A percentile compares a stretch with the other conserved stretches of the same genome.
These are phyloP conservation scores for Crithidia brevicula DNA, from an alignment of 208 protist genomes.

Conservation along the genomic window DNA sequence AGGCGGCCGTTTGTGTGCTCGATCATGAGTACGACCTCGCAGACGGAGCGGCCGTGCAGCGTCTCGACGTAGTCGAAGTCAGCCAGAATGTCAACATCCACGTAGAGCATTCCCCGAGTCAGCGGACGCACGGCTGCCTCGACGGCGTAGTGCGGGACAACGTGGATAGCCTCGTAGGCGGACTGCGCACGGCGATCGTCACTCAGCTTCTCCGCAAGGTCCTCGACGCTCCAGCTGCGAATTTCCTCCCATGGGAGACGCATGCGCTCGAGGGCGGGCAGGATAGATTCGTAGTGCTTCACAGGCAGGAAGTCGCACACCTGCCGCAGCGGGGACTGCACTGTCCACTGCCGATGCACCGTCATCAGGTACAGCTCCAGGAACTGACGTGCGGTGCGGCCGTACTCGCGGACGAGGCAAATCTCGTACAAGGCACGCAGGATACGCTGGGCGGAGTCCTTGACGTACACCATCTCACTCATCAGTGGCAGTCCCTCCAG, in stretches of 20 bases:
- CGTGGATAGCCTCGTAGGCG: constrained; percentile 92
- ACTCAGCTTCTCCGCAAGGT: constrained; percentile 95
- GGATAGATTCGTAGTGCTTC: constrained; percentile 85
- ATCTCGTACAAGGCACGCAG: constrained; percentile 97
- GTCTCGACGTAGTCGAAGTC: constrained; percentile 96
- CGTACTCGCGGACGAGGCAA: constrained; percentile 95
- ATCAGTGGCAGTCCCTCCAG: constrained; percentile 98
- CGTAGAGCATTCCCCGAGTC: constrained; percentile 93
- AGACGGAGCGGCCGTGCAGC: constrained; percentile 85
- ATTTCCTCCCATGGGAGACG: constrained; percentile 96
- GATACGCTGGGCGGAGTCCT: constrained; percentile 95
- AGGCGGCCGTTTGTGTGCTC: constrained; percentile 97
- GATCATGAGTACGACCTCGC: constrained; percentile 97
- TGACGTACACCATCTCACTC: constrained; percentile 99
- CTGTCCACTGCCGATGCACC: constrained; percentile 96
- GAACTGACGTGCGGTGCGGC: constrained; percentile 94
- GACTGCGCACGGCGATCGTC: constrained; percentile 87
- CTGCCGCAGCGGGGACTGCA: constrained; percentile 95
- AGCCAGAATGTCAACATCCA: constrained; percentile 96
- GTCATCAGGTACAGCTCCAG: constrained; percentile 94
- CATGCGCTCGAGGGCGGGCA: constrained; percentile 95
- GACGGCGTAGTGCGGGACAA: constrained; percentile 95
- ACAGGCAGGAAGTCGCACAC: constrained; percentile 71
- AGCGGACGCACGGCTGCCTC: constrained; percentile 95
- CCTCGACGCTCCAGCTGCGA: constrained; percentile 91